A percentile compares a stretch with the other conserved stretches of the same genome.
These are phyloP conservation scores for Cryphonectria nitschkei DNA, from an alignment of 2,329 filamentous ascomycete genomes.

Conservation along the genomic window DNA sequence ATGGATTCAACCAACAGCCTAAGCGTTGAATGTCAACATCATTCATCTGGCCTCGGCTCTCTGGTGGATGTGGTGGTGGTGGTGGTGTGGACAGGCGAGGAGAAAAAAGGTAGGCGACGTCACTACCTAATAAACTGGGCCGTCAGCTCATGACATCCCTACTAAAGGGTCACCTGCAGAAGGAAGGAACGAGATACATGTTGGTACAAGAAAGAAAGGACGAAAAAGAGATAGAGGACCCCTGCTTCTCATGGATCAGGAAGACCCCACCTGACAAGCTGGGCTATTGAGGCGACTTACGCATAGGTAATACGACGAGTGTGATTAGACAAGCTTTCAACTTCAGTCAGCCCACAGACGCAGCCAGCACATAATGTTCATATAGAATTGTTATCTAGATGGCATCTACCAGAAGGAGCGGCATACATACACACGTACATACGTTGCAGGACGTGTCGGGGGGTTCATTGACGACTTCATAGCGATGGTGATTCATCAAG, in stretches of 20 bases:
- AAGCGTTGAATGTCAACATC: constrained; percentile 11
- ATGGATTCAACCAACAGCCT: not conserved
- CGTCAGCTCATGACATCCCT: constrained; percentile 7
- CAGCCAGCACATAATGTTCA: not conserved
- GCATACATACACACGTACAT: not conserved
- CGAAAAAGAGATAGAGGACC: not conserved
- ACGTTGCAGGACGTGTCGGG: not conserved
- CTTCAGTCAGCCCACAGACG: not conserved
- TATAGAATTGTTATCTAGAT: not conserved
- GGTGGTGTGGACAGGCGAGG: not conserved
- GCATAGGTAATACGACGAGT: not conserved
- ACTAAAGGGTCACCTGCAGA: constrained; percentile 5
- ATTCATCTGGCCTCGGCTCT: constrained; percentile 4
- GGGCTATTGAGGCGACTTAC: not conserved
- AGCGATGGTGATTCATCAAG: constrained; percentile 11
- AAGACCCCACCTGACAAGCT: not conserved
- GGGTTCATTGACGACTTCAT: not conserved
- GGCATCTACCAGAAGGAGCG: not conserved
- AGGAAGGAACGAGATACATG: constrained; percentile 5
- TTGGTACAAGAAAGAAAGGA: constrained; percentile 1
- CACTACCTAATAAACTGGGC: constrained; percentile 5
- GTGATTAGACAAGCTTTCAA: not conserved
- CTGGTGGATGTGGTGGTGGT: not conserved
- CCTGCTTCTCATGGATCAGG: not conserved
- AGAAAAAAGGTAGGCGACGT: constrained; percentile 3